Conservation (phyloP, 2,329 filamentous ascomycete species). For the Penicillium sp. region DNA sequence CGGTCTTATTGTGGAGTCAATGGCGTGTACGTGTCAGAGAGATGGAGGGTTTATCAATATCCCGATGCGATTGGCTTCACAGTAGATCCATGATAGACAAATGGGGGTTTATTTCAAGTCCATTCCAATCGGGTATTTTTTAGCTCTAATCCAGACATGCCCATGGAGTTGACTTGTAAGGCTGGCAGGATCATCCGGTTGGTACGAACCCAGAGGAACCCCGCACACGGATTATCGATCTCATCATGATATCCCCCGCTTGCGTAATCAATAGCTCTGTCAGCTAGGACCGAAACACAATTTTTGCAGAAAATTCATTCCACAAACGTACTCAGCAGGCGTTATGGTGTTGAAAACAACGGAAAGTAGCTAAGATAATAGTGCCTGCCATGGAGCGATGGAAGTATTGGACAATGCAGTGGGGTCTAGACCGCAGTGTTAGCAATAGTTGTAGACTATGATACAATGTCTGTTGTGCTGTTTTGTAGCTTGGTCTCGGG, state of each 20-base stretch:
- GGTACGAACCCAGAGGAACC: neutral
- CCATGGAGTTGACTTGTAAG: neutral
- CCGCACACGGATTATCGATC: constrained; percentile 5
- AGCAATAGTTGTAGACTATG: constrained; percentile 11
- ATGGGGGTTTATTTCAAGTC: neutral
- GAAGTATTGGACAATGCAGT: too few species aligned
- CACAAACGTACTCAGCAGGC: too few species aligned
- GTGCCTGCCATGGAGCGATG: too few species aligned
- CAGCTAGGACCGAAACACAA: neutral
- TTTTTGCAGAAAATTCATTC: too few species aligned
- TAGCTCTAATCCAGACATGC: neutral
- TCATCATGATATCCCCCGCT: constrained; percentile 24
- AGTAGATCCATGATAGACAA: neutral
- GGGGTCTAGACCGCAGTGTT: neutral
- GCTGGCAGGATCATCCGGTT: neutral
- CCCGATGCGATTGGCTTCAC: neutral
- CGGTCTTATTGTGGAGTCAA: neutral
- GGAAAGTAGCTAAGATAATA: too few species aligned
- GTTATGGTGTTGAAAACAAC: too few species aligned
- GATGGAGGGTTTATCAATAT: constrained; percentile 1
- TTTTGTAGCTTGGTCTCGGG: neutral
- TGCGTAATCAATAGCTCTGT: constrained; percentile 13
- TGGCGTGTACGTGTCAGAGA: neutral
- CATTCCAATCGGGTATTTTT: constrained; percentile 7
- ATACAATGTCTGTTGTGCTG: neutral